A percentile compares a stretch with the other conserved stretches of the same genome.
These are phyloP conservation scores for Salix caprea DNA, from an alignment of 345 rosid species.

Conservation along the genomic window DNA sequence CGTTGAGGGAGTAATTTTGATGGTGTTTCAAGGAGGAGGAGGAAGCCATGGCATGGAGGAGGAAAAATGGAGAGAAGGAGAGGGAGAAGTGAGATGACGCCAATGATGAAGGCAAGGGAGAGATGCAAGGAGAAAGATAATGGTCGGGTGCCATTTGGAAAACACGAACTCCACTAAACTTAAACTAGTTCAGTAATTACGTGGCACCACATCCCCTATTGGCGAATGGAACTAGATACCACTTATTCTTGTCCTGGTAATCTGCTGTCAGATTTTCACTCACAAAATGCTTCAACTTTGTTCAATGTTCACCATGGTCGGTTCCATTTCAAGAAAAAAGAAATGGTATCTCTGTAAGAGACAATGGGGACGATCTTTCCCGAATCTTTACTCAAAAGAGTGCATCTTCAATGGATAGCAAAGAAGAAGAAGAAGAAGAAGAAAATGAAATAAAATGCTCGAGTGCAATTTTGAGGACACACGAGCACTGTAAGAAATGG, in stretches of 20 bases:
- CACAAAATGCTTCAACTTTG: too few species aligned
- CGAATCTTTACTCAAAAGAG: too few species aligned
- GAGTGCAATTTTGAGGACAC: too few species aligned
- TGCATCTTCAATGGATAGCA: too few species aligned
- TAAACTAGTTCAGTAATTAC: not conserved
- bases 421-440: too few species aligned
- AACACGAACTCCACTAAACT: not conserved
- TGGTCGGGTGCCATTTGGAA: slow-evolving; percentile 9
- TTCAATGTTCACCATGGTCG: too few species aligned
- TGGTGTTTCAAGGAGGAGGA: slow-evolving; percentile 27
- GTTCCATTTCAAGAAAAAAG: too few species aligned
- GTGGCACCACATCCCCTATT: not conserved
- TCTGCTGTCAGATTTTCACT: too few species aligned
- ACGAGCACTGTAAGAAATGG: too few species aligned
- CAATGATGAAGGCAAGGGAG: not conserved
- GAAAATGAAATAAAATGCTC: too few species aligned
- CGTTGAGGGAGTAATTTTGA: slow-evolving; percentile 11
- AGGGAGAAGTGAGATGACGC: not conserved
- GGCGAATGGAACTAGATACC: not conserved
- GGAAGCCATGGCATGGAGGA: not conserved
- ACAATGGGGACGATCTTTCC: too few species aligned
- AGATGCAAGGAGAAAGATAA: not conserved
- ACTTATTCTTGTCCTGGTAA: not conserved
- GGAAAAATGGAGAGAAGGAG: not conserved
- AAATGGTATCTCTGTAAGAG: too few species aligned